Conservation (phyloP, 495 filamentous ascomycete species). For the Aspergillus hancockii region DNA sequence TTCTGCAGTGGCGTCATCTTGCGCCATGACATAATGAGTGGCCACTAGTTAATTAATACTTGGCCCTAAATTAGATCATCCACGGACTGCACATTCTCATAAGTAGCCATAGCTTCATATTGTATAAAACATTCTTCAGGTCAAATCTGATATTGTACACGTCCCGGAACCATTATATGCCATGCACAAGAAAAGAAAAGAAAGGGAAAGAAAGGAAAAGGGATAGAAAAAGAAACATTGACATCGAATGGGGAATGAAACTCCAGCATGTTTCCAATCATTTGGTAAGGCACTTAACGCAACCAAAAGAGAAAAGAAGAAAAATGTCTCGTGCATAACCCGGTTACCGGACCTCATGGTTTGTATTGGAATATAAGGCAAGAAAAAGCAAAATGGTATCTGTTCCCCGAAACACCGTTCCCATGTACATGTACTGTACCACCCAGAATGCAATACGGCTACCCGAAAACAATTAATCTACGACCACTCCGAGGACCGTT, state of each 20-base stretch:
- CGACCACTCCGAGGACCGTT: slow-evolving; percentile 19
- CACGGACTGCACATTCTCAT: too few species aligned
- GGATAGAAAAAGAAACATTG: background rate
- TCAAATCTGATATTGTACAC: slow-evolving; percentile 35
- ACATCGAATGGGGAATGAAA: slow-evolving; percentile 10
- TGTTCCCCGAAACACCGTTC: slow-evolving; percentile 33
- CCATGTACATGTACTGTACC: slow-evolving; percentile 25
- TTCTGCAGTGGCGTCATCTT: slow-evolving; percentile 19
- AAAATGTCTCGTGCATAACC: slow-evolving; percentile 6
- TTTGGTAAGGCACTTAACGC: background rate
- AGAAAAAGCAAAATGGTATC: slow-evolving; percentile 37
- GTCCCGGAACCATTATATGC: slow-evolving; percentile 20
- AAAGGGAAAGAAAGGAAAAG: slow-evolving; percentile 1
- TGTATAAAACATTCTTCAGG: too few species aligned
- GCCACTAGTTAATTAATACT: background rate
- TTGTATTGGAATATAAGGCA: slow-evolving; percentile 12
- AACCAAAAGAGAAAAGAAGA: slow-evolving; percentile 9
- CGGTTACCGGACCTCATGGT: slow-evolving; percentile 13
- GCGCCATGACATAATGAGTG: slow-evolving; percentile 15
- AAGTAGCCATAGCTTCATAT: slow-evolving; percentile 1
- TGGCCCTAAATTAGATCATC: too few species aligned
- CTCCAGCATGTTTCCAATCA: slow-evolving; percentile 14
- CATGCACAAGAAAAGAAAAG: slow-evolving; percentile 16
- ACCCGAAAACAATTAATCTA: slow-evolving; percentile 20
- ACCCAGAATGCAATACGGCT: slow-evolving; percentile 15